phyloP scores from a whole-genome alignment of 225 moss, liverwort and hornwort species.

The Marchantia paleacea region DNA sequence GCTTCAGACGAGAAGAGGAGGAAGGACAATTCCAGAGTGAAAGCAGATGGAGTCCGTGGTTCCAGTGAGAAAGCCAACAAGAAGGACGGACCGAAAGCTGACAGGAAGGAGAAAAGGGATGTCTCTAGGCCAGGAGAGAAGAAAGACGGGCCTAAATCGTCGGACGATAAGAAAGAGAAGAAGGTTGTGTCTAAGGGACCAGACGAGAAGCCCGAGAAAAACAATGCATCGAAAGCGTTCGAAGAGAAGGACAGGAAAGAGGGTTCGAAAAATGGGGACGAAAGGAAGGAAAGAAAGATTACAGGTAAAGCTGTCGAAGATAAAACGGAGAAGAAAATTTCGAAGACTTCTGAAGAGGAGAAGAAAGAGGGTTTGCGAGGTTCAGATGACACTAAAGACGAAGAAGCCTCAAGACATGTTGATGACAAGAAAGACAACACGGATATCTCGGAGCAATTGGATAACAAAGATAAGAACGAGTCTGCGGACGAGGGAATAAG shows the following conservation, averaged over 20 bases:
- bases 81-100: slow-evolving; percentile 2
- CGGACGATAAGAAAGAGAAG: slow-evolving; percentile 34
- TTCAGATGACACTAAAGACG: slow-evolving; percentile 12
- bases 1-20: slow-evolving; percentile 29
- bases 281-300: slow-evolving; percentile 10
- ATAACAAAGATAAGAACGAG: not conserved
- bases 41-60: slow-evolving; percentile 1
- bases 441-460: not conserved
- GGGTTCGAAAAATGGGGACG: not conserved
- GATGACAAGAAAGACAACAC: slow-evolving; percentile 9
- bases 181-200: slow-evolving; percentile 20
- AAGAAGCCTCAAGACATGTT: not conserved
- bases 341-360: slow-evolving; percentile 10
- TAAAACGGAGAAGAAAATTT: slow-evolving; percentile 3
- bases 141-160: slow-evolving; percentile 17
- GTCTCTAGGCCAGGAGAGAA: slow-evolving; percentile 6
- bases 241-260: slow-evolving; percentile 30
- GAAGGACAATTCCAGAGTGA: slow-evolving; percentile 9
- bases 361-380: not conserved
- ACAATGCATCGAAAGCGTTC: slow-evolving; percentile 1
- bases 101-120: slow-evolving; percentile 17
- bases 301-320: not conserved
- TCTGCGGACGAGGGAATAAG: not conserved
- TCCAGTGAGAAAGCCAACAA: slow-evolving; percentile 1
- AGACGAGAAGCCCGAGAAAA: slow-evolving; percentile 25